Conservation (phyloP, 1,284 basidiomycete genomes). For the Boletellus sp. region DNA sequence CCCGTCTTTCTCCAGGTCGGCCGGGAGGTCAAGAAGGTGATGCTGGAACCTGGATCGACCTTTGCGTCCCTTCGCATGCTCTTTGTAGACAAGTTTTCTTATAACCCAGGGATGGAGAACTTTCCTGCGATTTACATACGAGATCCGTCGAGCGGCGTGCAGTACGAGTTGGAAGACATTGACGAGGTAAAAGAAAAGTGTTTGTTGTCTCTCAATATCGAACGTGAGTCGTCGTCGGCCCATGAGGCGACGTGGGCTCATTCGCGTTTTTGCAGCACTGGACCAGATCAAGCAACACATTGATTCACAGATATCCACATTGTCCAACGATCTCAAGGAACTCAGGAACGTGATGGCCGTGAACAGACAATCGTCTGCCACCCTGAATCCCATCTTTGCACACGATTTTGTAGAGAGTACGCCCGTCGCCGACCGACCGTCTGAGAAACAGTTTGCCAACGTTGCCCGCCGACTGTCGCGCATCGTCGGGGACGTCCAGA, state of each 20-base stretch:
- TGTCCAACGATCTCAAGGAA: constrained; percentile 93
- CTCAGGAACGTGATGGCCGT: constrained; percentile 65
- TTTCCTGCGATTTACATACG: constrained; percentile 96
- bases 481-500: constrained; percentile 44
- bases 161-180: constrained; percentile 94
- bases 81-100: constrained; percentile 95
- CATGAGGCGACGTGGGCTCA: constrained; percentile 3
- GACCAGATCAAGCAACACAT: constrained; percentile 99
- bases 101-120: constrained; percentile 89
- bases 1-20: constrained; percentile 89
- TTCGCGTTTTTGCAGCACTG: constrained; percentile 59
- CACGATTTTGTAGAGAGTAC: constrained; percentile 61
- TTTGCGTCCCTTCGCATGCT: constrained; percentile 77
- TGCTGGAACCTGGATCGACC: constrained; percentile 67
- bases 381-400: constrained; percentile 41
- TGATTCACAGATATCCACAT: constrained; percentile 79
- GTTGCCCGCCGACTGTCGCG: constrained; percentile 69
- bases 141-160: constrained; percentile 86
- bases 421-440: constrained; percentile 57
- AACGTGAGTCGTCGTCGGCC: constrained; percentile 64
- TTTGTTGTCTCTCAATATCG: constrained; percentile 89
- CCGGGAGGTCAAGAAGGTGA: constrained; percentile 87
- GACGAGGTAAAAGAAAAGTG: constrained; percentile 90
- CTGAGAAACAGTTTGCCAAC: constrained; percentile 68
- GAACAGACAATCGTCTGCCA: constrained; percentile 44